Conservation (phyloP, 2,329 filamentous ascomycete genomes). For the Paracoccidioides lutzii region DNA sequence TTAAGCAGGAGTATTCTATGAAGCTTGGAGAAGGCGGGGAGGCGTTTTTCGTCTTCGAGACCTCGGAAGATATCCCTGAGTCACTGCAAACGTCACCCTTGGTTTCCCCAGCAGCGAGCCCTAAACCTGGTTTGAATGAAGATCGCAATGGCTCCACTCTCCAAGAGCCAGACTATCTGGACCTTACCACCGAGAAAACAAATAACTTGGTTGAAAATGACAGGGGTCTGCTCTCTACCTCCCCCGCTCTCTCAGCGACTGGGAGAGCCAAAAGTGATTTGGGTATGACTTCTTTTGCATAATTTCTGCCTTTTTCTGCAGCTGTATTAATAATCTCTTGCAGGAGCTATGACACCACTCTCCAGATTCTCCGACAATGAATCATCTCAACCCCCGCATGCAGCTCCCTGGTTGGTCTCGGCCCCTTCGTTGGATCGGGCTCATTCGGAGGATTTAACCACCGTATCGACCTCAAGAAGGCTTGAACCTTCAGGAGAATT, state of each 20-base stretch:
- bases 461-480: slow-evolving; percentile 24
- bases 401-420: slow-evolving; percentile 22
- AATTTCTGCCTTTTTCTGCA: slow-evolving; percentile 2
- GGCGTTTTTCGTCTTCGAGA: slow-evolving; percentile 98
- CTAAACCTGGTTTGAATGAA: slow-evolving; percentile 33
- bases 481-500: background rate
- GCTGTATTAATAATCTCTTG: slow-evolving; percentile 4
- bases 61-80: slow-evolving; percentile 79
- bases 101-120: slow-evolving; percentile 78
- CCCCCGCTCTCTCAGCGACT: slow-evolving; percentile 19
- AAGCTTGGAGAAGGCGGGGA: slow-evolving; percentile 95
- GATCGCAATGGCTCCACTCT: slow-evolving; percentile 20
- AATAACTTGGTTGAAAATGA: slow-evolving; percentile 13
- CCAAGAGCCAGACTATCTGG: slow-evolving; percentile 39
- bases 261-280: slow-evolving; percentile 35
- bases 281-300: slow-evolving; percentile 19
- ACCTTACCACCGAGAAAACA: slow-evolving; percentile 24
- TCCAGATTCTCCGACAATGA: slow-evolving; percentile 27
- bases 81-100: slow-evolving; percentile 88
- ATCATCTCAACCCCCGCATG: slow-evolving; percentile 16
- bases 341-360: slow-evolving; percentile 23
- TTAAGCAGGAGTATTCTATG: slow-evolving; percentile 90
- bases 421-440: slow-evolving; percentile 36
- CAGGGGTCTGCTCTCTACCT: slow-evolving; percentile 10
- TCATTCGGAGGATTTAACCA: slow-evolving; percentile 42